Evolutionary conservation across 1,284 basidiomycete genomes (phyloP).

Genomic region (Ceraceosorus bombacis): DNA sequence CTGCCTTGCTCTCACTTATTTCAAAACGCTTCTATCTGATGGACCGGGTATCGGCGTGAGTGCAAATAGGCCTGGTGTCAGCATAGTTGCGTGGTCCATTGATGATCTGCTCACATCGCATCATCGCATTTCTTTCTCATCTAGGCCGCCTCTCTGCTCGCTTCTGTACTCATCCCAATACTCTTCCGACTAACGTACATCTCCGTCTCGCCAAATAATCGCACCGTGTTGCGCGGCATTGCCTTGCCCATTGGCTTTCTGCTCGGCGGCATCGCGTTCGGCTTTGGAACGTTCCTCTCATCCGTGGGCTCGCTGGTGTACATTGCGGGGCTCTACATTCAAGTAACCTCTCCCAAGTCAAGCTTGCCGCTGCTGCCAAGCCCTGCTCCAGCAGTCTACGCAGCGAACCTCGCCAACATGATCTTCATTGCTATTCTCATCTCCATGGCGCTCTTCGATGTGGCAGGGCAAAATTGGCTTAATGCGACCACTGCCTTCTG

Average conservation of each 20-base stretch:
- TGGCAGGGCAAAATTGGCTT: not conserved
- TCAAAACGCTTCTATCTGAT: too few species aligned
- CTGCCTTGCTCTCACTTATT: not conserved
- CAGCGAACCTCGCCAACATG: not conserved
- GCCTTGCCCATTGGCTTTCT: not conserved
- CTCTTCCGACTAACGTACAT: not conserved
- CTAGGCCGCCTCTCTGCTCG: not conserved
- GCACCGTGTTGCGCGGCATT: not conserved
- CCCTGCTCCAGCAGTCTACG: not conserved
- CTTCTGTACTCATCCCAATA: not conserved
- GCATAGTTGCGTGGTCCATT: too few species aligned
- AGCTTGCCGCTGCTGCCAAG: not conserved
- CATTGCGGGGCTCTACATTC: not conserved
- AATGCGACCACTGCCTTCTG: not conserved
- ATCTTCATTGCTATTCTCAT: not conserved
- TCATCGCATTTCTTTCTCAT: too few species aligned
- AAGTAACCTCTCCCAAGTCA: not conserved
- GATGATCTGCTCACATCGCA: too few species aligned
- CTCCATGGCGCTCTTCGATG: not conserved
- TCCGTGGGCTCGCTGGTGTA: not conserved
- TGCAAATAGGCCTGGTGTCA: too few species aligned
- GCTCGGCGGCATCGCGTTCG: not conserved
- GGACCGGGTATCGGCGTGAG: too few species aligned
- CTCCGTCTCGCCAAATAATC: not conserved
- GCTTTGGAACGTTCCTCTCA: not conserved